These are phyloP conservation scores for Pythium guiyangense DNA, from an alignment of 352 stramenopile species.

Conservation along the genomic window DNA sequence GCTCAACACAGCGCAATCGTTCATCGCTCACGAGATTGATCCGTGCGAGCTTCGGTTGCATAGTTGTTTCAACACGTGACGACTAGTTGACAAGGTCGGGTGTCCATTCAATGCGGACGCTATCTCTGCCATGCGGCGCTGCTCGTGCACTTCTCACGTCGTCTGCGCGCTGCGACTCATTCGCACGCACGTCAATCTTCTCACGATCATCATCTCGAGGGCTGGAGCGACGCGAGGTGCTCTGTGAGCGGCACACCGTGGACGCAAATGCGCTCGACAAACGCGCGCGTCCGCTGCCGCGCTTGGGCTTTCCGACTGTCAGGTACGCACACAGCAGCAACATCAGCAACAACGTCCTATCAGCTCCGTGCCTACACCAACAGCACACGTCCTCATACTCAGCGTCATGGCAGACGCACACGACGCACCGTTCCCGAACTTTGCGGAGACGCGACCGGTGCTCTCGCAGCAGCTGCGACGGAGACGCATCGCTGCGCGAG, in stretches of 20 bases:
- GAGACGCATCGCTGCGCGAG: slow-evolving; percentile 50
- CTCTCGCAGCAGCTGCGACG: slow-evolving; percentile 60
- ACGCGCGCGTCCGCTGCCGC: slow-evolving; percentile 43
- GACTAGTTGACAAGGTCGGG: too few species aligned
- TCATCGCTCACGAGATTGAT: too few species aligned
- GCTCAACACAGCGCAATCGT: too few species aligned
- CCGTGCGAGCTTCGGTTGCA: too few species aligned
- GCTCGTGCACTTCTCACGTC: too few species aligned
- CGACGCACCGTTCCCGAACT: slow-evolving; percentile 39
- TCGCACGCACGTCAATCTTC: too few species aligned
- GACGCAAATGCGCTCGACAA: slow-evolving; percentile 51
- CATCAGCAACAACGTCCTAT: neutral
- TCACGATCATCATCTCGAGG: slow-evolving; percentile 22
- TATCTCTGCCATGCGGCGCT: too few species aligned
- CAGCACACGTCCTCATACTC: neutral
- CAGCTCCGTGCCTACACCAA: neutral
- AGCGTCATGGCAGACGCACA: neutral
- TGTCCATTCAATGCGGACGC: too few species aligned
- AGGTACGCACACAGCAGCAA: slow-evolving; percentile 7
- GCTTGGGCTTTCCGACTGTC: slow-evolving; percentile 49
- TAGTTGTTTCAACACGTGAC: too few species aligned
- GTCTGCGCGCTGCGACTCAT: too few species aligned
- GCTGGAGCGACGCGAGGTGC: slow-evolving; percentile 42
- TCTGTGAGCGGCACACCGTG: slow-evolving; percentile 64
- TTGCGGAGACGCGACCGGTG: slow-evolving; percentile 56